Evolutionary conservation across 257 asterid species (phyloP).

Genomic region (Sherardia arvensis): DNA sequence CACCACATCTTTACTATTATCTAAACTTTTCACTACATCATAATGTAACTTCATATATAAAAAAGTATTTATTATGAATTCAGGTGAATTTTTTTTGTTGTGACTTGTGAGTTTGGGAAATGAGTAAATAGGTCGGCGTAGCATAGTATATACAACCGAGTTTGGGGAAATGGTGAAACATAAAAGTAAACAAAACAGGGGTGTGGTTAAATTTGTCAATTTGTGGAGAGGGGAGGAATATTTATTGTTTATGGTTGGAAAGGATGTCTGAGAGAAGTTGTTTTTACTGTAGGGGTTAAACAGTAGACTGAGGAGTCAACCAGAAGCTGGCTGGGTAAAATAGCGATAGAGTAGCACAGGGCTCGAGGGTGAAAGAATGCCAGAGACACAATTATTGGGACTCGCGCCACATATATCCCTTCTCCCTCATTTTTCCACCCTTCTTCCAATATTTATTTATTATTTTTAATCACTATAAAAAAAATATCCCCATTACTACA

Average conservation of each 20-base stretch:
- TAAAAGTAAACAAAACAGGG: neutral
- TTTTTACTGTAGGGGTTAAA: neutral
- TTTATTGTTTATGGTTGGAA: neutral
- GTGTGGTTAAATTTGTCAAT: neutral
- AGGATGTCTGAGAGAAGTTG: neutral
- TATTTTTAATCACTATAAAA: too few species aligned
- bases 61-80: too few species aligned
- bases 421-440: neutral
- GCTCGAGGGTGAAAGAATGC: constrained; percentile 18
- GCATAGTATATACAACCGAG: neutral
- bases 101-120: too few species aligned
- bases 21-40: too few species aligned
- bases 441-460: too few species aligned
- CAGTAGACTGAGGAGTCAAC: constrained; percentile 17
- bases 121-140: neutral
- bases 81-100: too few species aligned
- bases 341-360: constrained; percentile 19
- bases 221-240: neutral
- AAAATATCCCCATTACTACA: too few species aligned
- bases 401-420: constrained; percentile 10
- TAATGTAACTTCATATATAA: too few species aligned
- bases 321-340: neutral
- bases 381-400: constrained; percentile 30
- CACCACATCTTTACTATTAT: too few species aligned
- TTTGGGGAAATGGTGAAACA: neutral